Base-by-base conservation (phyloP, 805 yeast genomes). In the Tetrapisispora nanseiensis region DNA sequence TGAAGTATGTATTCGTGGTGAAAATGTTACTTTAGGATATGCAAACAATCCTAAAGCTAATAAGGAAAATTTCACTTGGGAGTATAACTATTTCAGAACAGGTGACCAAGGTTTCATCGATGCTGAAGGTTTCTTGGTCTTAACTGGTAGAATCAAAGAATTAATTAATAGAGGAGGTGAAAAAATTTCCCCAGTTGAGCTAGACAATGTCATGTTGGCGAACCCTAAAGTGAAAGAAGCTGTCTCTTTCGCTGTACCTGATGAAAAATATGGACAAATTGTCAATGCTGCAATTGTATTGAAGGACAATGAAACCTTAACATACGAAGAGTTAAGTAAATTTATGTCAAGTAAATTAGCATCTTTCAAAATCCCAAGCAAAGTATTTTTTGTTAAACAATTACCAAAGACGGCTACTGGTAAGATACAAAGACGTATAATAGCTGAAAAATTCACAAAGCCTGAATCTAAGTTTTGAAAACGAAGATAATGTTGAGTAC, bases 391-490 rank as follows among this genome's bases (percentile, higher is more conserved):
- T 53, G 76, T 80, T 8, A 73, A 78, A 13, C 65, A 67, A 21
- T 67, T 81, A 60, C 87, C 87, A 48, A 81, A 81, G 68, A 79
- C 86, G 2, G 82, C 89, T 6, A 81, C 89, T 1, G 89, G 87
- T 21, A 81, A 81, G 67, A 76, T 82, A 43, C 86, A 82, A 63
- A 69, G 89, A 55, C 66, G 84, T 49, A 70, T 69, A 47, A 75
- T 80, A 51, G 82, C 81, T 5, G 66, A 65, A 44, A 70, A 74
- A n/a, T 71, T 74, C 51, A 63, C 67, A 0, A 58, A 50, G 58
- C 32, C 44, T 41, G 44, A 50, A 51, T 30, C 40, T 27, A 48
- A 48, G 30, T 36, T 50, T 22, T 50, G 34, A 28, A 3, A 1
- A 15, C 7, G 11, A 11, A 15, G 9, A 15, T 36, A 26, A n/a